These are phyloP conservation scores for Paramyrothecium sp. DNA, from an alignment of 2,329 filamentous ascomycete genomes.

Conservation along the genomic window DNA sequence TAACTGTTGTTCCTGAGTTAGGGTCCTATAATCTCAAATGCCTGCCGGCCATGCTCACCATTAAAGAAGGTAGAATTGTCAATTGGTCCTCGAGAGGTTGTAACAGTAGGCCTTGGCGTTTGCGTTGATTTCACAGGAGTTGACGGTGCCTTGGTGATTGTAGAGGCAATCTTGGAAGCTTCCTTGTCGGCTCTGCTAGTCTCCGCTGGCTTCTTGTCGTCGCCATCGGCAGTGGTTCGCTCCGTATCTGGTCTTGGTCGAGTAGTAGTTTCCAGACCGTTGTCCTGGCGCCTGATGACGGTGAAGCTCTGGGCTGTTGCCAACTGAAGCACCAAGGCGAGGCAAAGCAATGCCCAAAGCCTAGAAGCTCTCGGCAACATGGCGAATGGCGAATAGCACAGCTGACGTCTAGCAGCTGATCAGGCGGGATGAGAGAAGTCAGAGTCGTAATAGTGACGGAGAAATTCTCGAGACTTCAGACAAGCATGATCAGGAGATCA, in stretches of 20 bases:
- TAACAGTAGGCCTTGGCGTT: slow-evolving; percentile 13
- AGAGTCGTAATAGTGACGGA: slow-evolving; percentile 15
- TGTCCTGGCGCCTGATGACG: slow-evolving; percentile 32
- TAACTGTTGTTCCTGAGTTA: slow-evolving; percentile 29
- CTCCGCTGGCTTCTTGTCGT: slow-evolving; percentile 11
- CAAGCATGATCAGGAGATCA: slow-evolving; percentile 13
- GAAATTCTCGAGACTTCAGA: slow-evolving; percentile 7
- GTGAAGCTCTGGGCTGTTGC: slow-evolving; percentile 30
- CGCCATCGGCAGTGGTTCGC: slow-evolving; percentile 9
- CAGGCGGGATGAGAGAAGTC: slow-evolving; percentile 3
- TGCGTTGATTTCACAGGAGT: slow-evolving; percentile 10
- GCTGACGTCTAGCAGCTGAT: not conserved
- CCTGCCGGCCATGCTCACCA: slow-evolving; percentile 20
- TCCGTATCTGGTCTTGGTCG: slow-evolving; percentile 3
- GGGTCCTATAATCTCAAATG: slow-evolving; percentile 3
- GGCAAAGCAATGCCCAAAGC: slow-evolving; percentile 36
- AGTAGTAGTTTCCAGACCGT: slow-evolving; percentile 9
- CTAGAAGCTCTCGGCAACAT: slow-evolving; percentile 34
- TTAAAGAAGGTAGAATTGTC: slow-evolving; percentile 31
- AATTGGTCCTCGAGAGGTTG: slow-evolving; percentile 14
- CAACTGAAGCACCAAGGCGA: slow-evolving; percentile 35
- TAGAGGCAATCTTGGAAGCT: slow-evolving; percentile 5
- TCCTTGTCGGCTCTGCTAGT: slow-evolving; percentile 11
- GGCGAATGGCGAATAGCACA: slow-evolving; percentile 7
- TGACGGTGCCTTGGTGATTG: slow-evolving; percentile 7